Base-by-base conservation (phyloP, 108 stramenopile species). In the Cyclotella kingstonii region DNA sequence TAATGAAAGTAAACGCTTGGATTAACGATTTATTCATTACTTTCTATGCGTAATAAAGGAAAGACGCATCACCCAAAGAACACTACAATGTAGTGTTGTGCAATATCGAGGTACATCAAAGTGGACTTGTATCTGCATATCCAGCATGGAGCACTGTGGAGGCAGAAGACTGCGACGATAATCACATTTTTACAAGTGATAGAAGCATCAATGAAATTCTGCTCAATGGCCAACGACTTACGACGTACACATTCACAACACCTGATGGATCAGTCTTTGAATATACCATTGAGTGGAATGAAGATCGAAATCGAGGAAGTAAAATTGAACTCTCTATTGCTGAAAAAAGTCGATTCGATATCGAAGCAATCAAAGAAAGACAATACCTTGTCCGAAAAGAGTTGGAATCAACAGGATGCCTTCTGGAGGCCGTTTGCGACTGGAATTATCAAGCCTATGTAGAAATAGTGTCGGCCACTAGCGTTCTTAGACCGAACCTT, bases 331-430 rank as follows among this genome's bases (percentile, higher is more conserved):
- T 21, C 14, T 42, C 42, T 46, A 57, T 67, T 50, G 39, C 50
- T 1, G 12, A 54, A 22, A 39, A 63, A 29, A 30, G 51, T 42
- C 29, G 42, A 41, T 35, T 56, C 2, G 10, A 42, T 14, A 49
- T 26, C 15, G 54, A 71, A 57, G 19, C 11, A 5, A 1, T 36
- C 10, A 47, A 58, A 3, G 33, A 57, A 22, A 43, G 54, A 27
- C 60, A 55, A 31, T 54, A 57, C 15, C 61, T 57, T 14, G 41
- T 63, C 26, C 54, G 54, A 38, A 71, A 51, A 18, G 70, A 71
- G 14, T 55, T 62, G 9, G 61, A 63, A 19, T 9, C 40, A 3
- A 45, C 44, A n/a, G 61, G 44, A n/a, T 30, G 55, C 40, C 31
- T 50, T 36, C 40, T 53, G 17, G 27, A 50, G 14, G 55, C 62